Conservation (phyloP, 495 filamentous ascomycete species). For the Alectoria sarmentosa region DNA sequence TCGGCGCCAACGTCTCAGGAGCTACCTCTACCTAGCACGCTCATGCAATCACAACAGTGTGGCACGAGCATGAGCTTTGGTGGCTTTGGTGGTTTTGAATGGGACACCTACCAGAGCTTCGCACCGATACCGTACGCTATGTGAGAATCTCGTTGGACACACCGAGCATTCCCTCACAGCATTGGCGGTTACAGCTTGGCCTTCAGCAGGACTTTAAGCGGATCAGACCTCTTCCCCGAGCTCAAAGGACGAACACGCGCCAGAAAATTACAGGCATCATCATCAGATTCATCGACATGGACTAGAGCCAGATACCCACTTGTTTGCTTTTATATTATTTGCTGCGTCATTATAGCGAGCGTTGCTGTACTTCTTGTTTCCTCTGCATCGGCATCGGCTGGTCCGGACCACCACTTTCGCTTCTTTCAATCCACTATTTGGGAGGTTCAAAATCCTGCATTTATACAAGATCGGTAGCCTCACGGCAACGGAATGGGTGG, state of each 20-base stretch:
- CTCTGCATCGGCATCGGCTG: conserved; percentile 42
- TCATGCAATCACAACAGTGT: conserved; percentile 68
- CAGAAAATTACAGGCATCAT: conserved; percentile 8
- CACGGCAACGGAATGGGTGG: conserved; percentile 53
- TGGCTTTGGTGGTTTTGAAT: conserved; percentile 55
- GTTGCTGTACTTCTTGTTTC: conserved; percentile 28
- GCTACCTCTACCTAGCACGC: conserved; percentile 84
- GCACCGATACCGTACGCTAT: conserved; percentile 49
- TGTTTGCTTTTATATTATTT: conserved; percentile 28
- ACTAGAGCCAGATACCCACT: conserved; percentile 40
- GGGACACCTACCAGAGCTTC: conserved; percentile 59
- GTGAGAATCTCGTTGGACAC: conserved; percentile 13
- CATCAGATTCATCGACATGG: conserved; percentile 22
- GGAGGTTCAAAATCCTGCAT: conserved; percentile 38
- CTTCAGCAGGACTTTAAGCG: conserved; percentile 8
- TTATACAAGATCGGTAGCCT: conserved; percentile 52
- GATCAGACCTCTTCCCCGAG: conserved; percentile 20
- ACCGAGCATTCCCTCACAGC: conserved; percentile 29
- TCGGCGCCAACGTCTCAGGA: conserved; percentile 49
- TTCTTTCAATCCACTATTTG: conserved; percentile 37
- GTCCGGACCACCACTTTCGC: conserved; percentile 37
- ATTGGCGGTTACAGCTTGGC: conserved; percentile 43
- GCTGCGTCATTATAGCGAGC: conserved; percentile 38
- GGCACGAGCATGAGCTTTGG: conserved; percentile 61
- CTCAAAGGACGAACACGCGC: conserved; percentile 10